Conservation (phyloP, 2,329 filamentous ascomycete species). For the Bisporella sp. region DNA sequence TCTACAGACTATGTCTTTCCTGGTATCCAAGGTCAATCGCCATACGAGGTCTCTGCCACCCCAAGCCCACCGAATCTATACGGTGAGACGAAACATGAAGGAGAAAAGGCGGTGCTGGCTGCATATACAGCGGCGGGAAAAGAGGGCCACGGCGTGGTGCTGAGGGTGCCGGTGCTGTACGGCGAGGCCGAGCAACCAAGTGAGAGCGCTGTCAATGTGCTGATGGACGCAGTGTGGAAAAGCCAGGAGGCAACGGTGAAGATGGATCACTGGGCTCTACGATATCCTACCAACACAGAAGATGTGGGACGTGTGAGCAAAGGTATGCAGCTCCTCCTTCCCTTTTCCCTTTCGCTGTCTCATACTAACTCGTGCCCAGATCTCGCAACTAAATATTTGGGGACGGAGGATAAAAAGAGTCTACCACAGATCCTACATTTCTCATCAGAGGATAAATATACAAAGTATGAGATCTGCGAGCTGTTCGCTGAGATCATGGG, state of each 20-base stretch:
- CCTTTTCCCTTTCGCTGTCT: conserved; percentile 6
- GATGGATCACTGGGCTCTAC: conserved; percentile 81
- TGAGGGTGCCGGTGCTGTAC: conserved; percentile 80
- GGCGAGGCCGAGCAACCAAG: conserved; percentile 62
- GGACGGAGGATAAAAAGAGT: conserved; percentile 36
- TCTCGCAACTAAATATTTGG: conserved; percentile 62
- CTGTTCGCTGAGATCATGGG: conserved; percentile 74
- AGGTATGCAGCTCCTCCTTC: conserved; percentile 35
- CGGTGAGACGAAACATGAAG: conserved; percentile 65
- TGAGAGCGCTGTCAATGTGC: conserved; percentile 77
- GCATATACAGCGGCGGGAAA: conserved; percentile 43
- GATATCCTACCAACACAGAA: conserved; percentile 84
- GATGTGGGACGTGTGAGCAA: conserved; percentile 75
- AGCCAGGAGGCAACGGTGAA: conserved; percentile 60
- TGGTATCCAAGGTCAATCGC: conserved; percentile 70
- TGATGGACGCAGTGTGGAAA: conserved; percentile 72
- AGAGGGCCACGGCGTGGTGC: conserved; percentile 54
- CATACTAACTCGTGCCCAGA: conserved; percentile 38
- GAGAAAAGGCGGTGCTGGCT: conserved; percentile 62
- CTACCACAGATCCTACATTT: conserved; percentile 75
- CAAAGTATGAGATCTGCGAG: conserved; percentile 85
- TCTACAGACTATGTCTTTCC: conserved; percentile 79
- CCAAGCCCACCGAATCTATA: conserved; percentile 75
- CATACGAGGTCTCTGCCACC: conserved; percentile 60
- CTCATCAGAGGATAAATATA: conserved; percentile 77